Conservation (phyloP, 306 rosid species). For the Prunus mira region DNA sequence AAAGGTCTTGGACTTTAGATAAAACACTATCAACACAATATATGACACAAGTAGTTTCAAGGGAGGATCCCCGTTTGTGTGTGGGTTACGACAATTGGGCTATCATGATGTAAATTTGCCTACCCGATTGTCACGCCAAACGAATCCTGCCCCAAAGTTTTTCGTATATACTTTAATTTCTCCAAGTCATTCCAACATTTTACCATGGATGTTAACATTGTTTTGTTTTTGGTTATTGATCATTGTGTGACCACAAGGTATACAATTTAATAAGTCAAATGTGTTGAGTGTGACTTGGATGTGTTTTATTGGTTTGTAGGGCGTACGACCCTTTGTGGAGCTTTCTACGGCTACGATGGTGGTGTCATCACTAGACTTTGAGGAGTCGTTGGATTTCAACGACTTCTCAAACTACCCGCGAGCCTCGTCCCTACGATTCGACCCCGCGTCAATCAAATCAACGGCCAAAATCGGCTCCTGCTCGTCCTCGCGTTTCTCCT, state of each 20-base stretch:
- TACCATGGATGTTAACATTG: not conserved
- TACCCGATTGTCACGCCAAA: no score
- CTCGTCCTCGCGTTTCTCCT: constrained; percentile 92
- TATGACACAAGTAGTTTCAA: not conserved
- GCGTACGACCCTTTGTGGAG: constrained; percentile 84
- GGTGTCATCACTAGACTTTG: constrained; percentile 81
- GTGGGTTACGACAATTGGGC: no score
- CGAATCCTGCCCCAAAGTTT: rapidly evolving
- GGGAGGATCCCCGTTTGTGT: no score
- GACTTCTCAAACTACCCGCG: constrained; percentile 73
- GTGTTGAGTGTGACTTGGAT: not conserved
- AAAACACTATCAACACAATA: not conserved
- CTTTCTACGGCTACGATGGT: constrained; percentile 58
- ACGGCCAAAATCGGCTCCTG: constrained; percentile 74
- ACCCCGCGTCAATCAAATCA: constrained; percentile 47
- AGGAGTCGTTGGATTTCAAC: constrained; percentile 63
- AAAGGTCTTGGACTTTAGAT: not conserved
- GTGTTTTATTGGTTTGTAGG: constrained; percentile 43
- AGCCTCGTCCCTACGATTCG: constrained; percentile 84
- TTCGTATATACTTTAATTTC: no score
- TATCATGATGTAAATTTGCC: not conserved
- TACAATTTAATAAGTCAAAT: not conserved
- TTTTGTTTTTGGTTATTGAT: not conserved
- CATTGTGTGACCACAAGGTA: not conserved
- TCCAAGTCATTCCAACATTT: not conserved